Evolutionary conservation across 2,329 filamentous ascomycete species (phyloP), one percentile per base, ranked within the genome.

Genomic region (Talaromyces amestolkiae): DNA sequence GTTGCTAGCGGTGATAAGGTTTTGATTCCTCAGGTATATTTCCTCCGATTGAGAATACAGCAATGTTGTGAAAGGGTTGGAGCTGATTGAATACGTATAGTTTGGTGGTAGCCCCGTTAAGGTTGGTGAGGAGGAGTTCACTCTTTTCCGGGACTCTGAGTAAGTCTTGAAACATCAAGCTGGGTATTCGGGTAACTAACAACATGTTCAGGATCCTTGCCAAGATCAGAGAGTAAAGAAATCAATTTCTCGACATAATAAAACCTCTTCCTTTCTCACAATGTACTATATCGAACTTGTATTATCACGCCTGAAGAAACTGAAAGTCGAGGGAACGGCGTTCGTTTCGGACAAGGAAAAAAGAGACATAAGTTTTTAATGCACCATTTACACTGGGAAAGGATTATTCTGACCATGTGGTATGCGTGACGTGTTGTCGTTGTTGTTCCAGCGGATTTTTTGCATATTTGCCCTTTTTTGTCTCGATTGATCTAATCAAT

Each of bases 101-200:
- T 99, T 90, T 76, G 95, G 95, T 75, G 95, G 95, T 70, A 95
- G 90, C 77, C 90, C 94, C 70, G 89, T 99, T 80, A 98, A 98
- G 88, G 92, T 98, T 73, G 95, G 94, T 72, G 94, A 99, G 74
- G 93, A 98, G 72, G 95, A 99, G 84, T 98, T 88, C 85, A 89
- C 91, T 70, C 88, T 99, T 70, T 99, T 97, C 90, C 88, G 95
- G 76, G 95, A 99, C 82, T 91, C 93, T 84, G 95, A 99, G 94
- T 98, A 89, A 83, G 93, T 90, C 2, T 54, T 54, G 27, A 33
- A 35, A n/a, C 3, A 31, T 15, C 22, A 11, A 13, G 33, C 33
- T 53, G 45, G 9, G 13, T 63, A 1, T 4, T 39, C 17, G 19
- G 6, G 35, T 37, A 31, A 61, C 70, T 74, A 70, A 75, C 61